Conservation (phyloP, 2,329 filamentous ascomycete genomes). For the Verticillium zaregamsianum region DNA sequence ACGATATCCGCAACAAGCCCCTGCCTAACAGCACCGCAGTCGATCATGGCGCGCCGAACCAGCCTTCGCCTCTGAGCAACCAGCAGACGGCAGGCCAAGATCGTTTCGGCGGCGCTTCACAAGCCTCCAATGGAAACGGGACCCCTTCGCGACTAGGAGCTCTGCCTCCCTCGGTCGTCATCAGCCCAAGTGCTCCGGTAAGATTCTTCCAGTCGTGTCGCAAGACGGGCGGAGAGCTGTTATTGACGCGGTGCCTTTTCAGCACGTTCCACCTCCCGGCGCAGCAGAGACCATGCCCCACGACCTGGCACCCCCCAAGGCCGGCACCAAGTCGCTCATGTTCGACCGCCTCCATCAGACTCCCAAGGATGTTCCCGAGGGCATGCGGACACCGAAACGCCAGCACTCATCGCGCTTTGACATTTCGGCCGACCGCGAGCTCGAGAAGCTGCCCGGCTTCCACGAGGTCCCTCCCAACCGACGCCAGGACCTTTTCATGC, state of each 20-base stretch:
- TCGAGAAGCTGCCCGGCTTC: conserved; percentile 96
- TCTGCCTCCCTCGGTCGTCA: conserved; percentile 82
- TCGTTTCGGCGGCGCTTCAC: conserved; percentile 35
- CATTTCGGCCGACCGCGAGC: conserved; percentile 91
- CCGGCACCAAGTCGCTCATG: conserved; percentile 81
- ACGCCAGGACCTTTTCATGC: conserved; percentile 96
- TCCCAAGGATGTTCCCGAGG: conserved; percentile 94
- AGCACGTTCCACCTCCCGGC: conserved; percentile 91
- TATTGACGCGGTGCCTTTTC: conserved; percentile 1
- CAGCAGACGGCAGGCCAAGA: conserved; percentile 33
- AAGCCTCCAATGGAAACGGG: conserved; percentile 39
- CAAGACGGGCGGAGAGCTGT: neutral
- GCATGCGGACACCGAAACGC: conserved; percentile 88
- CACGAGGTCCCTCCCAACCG: conserved; percentile 95
- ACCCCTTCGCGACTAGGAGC: conserved; percentile 61
- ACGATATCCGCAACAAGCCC: conserved; percentile 81
- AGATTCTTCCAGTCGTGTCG: conserved; percentile 26
- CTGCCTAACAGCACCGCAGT: conserved; percentile 52
- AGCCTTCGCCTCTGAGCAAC: conserved; percentile 32
- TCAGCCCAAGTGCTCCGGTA: conserved; percentile 91
- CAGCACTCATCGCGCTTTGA: conserved; percentile 98
- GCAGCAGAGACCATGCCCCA: conserved; percentile 97
- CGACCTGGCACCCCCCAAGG: conserved; percentile 90
- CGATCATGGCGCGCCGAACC: conserved; percentile 36
- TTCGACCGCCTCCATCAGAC: conserved; percentile 89